phyloP scores from a whole-genome alignment of 495 filamentous ascomycete genomes.

The Tuber calosporum region DNA sequence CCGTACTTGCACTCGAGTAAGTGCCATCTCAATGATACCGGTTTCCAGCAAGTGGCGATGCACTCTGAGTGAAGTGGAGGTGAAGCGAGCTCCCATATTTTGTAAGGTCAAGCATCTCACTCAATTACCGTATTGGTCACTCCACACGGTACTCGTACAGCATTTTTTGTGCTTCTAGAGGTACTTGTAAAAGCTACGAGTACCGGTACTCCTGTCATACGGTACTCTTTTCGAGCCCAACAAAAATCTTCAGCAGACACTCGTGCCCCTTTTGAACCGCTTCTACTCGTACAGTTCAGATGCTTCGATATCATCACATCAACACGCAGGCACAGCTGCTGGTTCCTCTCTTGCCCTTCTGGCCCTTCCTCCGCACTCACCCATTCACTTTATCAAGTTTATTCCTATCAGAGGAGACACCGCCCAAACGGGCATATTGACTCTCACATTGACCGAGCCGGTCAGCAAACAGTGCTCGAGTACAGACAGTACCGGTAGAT shows the following conservation, averaged over 20 bases:
- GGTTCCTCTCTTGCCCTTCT: background rate
- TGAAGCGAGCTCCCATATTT: background rate
- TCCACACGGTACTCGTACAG: background rate
- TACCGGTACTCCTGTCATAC: too few relatives aligned
- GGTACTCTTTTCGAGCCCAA: background rate
- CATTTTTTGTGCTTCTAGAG: background rate
- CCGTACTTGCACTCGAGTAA: too few relatives aligned
- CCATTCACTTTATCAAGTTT: too few relatives aligned
- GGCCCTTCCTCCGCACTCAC: background rate
- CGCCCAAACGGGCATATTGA: too few relatives aligned
- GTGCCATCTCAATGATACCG: background rate
- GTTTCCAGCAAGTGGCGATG: background rate
- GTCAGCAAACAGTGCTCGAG: background rate
- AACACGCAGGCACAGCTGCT: background rate
- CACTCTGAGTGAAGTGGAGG: background rate
- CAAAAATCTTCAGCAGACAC: background rate
- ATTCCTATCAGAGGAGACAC: too few relatives aligned
- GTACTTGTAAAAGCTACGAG: background rate
- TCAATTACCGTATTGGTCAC: background rate
- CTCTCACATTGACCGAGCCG: background rate
- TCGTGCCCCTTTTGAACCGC: background rate
- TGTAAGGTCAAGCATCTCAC: background rate
- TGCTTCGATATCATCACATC: background rate
- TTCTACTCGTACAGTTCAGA: background rate
- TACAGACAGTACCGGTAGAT: too few relatives aligned